Evolutionary conservation across 2,329 filamentous ascomycete genomes (phyloP).

Genomic region (Aspergillus pseudoglaucus): DNA sequence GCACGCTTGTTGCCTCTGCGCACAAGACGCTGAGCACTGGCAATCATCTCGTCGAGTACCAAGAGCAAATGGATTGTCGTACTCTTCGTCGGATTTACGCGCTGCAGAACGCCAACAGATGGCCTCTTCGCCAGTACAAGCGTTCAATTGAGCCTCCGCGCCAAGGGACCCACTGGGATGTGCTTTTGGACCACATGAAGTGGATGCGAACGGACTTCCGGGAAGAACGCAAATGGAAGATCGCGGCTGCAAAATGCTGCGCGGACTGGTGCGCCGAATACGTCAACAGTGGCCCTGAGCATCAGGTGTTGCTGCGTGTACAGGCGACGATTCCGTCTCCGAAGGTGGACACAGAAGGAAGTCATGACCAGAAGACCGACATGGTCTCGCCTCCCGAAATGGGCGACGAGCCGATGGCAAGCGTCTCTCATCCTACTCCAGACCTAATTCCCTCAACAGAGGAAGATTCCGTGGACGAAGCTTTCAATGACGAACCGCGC

Average conservation of each 20-base stretch:
- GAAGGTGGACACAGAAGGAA: conserved; percentile 15
- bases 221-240: conserved; percentile 92
- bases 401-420: conserved; percentile 22
- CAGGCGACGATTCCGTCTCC: conserved; percentile 32
- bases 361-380: conserved; percentile 19
- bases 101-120: conserved; percentile 82
- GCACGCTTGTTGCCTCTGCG: conserved; percentile 70
- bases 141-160: conserved; percentile 74
- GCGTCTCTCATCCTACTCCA: conserved; percentile 51
- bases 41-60: conserved; percentile 74
- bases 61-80: conserved; percentile 81
- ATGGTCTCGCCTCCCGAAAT: conserved; percentile 26
- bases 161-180: conserved; percentile 74
- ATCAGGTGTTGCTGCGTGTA: conserved; percentile 63
- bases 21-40: conserved; percentile 85
- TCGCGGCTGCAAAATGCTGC: conserved; percentile 68
- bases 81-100: conserved; percentile 83
- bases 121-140: conserved; percentile 85
- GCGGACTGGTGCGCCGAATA: conserved; percentile 81
- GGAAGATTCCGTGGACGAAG: conserved; percentile 50
- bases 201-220: conserved; percentile 98
- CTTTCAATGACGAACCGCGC: conserved; percentile 39
- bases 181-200: conserved; percentile 83
- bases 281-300: conserved; percentile 58
- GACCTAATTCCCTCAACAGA: conserved; percentile 62